phyloP scores from a whole-genome alignment of 352 stramenopile species.

The Phytophthora uliginosa region DNA sequence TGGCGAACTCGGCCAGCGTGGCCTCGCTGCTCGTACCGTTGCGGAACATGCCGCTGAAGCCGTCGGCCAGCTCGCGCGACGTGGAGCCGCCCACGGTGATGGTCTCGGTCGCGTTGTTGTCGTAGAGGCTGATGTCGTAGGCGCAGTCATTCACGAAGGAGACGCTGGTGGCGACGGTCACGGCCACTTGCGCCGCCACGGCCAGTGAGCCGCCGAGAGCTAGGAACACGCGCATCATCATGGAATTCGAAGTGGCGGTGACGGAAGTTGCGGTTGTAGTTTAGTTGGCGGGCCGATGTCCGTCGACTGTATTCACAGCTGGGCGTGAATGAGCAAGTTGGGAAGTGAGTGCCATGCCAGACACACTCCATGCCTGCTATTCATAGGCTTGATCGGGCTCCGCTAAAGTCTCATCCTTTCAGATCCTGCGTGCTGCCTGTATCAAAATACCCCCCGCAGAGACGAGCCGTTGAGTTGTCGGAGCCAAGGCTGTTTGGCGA shows the following conservation, averaged over 20 bases:
- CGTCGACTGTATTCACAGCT: conserved; percentile 33
- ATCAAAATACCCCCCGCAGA: conserved; percentile 20
- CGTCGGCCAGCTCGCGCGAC: conserved; percentile 38
- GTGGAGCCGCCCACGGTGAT: conserved; percentile 39
- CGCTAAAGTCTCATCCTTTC: conserved; percentile 20
- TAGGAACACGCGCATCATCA: conserved; percentile 44
- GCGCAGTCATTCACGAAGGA: conserved; percentile 57
- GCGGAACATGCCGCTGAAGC: conserved; percentile 76
- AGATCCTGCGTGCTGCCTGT: conserved; percentile 24
- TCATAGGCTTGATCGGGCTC: conserved; percentile 24
- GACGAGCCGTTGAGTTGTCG: conserved; percentile 4
- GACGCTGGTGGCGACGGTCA: conserved; percentile 41
- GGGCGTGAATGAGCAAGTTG: conserved; percentile 30
- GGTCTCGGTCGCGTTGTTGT: conserved; percentile 50
- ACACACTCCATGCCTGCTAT: conserved; percentile 11
- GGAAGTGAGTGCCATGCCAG: conserved; percentile 18
- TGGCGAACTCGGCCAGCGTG: conserved; percentile 63
- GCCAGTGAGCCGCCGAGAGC: conserved; percentile 33
- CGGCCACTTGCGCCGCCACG: conserved; percentile 33
- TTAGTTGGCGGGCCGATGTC: conserved; percentile 14
- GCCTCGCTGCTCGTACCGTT: conserved; percentile 51
- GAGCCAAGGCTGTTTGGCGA: not conserved
- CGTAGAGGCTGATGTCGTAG: conserved; percentile 57
- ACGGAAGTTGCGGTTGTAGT: not conserved
- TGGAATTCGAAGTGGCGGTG: not conserved